Evolutionary conservation across 75 land plant species (phyloP).

Genomic region (Pseudotsuga menziesii): DNA sequence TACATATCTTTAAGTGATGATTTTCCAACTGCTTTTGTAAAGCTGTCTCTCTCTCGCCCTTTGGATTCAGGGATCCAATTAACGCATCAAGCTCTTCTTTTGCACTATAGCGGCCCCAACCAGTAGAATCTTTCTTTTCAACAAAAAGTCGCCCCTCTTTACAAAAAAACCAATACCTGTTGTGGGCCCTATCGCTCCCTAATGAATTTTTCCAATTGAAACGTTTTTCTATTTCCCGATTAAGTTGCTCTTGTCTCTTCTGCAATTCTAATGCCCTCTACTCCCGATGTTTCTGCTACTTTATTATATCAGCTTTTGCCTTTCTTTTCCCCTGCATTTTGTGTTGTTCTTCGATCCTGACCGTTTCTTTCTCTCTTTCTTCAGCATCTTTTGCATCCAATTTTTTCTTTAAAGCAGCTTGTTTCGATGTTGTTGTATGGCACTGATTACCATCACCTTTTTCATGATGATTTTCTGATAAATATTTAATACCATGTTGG

Average conservation of each 20-base stretch:
- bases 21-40: slow-evolving; percentile 70
- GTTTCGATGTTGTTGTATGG: neutral
- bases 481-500: neutral
- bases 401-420: slow-evolving; percentile 17
- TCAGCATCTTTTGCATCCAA: slow-evolving; percentile 18
- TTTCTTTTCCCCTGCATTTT: slow-evolving; percentile 22
- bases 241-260: slow-evolving; percentile 52
- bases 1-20: slow-evolving; percentile 36
- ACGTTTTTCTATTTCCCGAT: slow-evolving; percentile 75
- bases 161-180: slow-evolving; percentile 84
- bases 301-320: slow-evolving; percentile 27
- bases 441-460: slow-evolving; percentile 2
- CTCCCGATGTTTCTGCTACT: slow-evolving; percentile 42
- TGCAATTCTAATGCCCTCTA: slow-evolving; percentile 25
- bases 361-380: slow-evolving; percentile 21
- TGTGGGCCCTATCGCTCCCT: slow-evolving; percentile 75
- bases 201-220: slow-evolving; percentile 58
- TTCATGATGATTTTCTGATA: slow-evolving; percentile 1
- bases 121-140: slow-evolving; percentile 56
- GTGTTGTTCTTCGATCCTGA: slow-evolving; percentile 23
- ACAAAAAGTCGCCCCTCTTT: slow-evolving; percentile 86
- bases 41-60: slow-evolving; percentile 80
- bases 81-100: slow-evolving; percentile 93
- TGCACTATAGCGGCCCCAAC: slow-evolving; percentile 85
- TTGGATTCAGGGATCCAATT: slow-evolving; percentile 68